Conservation (phyloP, 2,329 filamentous ascomycete genomes). For the Neocatenulostroma microsporum region DNA sequence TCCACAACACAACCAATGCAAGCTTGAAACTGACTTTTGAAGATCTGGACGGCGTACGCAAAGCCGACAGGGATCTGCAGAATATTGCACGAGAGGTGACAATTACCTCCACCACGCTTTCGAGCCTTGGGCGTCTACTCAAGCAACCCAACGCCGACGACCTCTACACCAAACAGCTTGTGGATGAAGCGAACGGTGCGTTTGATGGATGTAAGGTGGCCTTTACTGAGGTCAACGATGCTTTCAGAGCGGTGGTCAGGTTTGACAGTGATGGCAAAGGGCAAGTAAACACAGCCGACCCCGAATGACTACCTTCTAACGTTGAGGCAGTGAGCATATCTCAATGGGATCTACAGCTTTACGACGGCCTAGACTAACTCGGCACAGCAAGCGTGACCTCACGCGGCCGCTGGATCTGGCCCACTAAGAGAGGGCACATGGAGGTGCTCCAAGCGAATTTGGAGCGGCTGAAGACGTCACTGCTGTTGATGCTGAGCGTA, state of each 20-base stretch:
- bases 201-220: constrained; percentile 12
- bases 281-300: background rate
- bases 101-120: constrained; percentile 10
- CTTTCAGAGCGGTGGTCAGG: constrained; percentile 5
- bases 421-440: constrained; percentile 9
- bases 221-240: constrained; percentile 12
- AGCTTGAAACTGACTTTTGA: constrained; percentile 1
- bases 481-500: constrained; percentile 15
- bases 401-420: constrained; percentile 8
- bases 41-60: constrained; percentile 7
- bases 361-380: too few relatives aligned
- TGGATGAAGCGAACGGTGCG: constrained; percentile 10
- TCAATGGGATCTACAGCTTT: too few relatives aligned
- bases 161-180: constrained; percentile 5
- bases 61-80: constrained; percentile 12
- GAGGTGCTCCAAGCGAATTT: constrained; percentile 13
- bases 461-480: constrained; percentile 14
- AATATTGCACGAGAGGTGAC: constrained; percentile 12
- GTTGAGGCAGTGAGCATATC: too few relatives aligned
- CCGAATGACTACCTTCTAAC: too few relatives aligned
- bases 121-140: constrained; percentile 7
- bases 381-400: constrained; percentile 1
- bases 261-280: constrained; percentile 1
- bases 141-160: constrained; percentile 3
- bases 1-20: too few relatives aligned